Evolutionary conservation across 2,329 filamentous ascomycete genomes (phyloP), one percentile per base, ranked within the genome.

Genomic region (Rhynchosporium secalis): DNA sequence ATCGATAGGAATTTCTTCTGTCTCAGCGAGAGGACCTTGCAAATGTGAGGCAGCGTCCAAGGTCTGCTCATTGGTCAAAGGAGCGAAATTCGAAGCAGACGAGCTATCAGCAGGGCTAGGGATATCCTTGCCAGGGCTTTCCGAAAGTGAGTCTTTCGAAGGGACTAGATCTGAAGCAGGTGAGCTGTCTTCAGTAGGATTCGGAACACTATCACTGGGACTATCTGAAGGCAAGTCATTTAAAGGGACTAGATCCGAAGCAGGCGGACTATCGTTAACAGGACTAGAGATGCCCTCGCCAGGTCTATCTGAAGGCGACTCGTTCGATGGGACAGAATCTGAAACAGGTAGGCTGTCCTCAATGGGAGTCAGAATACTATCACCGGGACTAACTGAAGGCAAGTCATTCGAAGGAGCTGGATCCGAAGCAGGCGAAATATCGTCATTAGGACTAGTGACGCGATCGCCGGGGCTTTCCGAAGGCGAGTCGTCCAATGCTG

Each of bases 401-500:
- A 52, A 41, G 36, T 49, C 52, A 15, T 66, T 20, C 9, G 33
- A 5, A 36, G 33, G 33, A 1, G 9, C 43, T 56, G 60, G 54
- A 20, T 62, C 58, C 12, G 57, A 60, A 57, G 47, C 10, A 41
- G 52, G 36, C 38, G 40, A 31, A 20, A 38, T 47, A 12, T 58
- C 46, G 15, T 33, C 54, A 9, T 38, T 15, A n/a, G 52, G 45
- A 51, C 33, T 45, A 4, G 57, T 26, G 13, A 58, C 62, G 33
- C 31, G 29, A 41, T 61, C 62, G n/a, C 40, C 59, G n/a, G 49
- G 62, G 28, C 31, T 61, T 7, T 64, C 59, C 28, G 56, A 45
- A 36, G 48, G 56, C 46, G 56, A 41, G 36, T 49, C 52, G 20
- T 66, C 64, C 13, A 54, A 43, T 26, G 57, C 52, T 28, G 60